Percentiles rank a stretch among this genome's conserved stretches.
phyloP scores from a whole-genome alignment of 345 rosid genomes.

The Murraya koenigii region DNA sequence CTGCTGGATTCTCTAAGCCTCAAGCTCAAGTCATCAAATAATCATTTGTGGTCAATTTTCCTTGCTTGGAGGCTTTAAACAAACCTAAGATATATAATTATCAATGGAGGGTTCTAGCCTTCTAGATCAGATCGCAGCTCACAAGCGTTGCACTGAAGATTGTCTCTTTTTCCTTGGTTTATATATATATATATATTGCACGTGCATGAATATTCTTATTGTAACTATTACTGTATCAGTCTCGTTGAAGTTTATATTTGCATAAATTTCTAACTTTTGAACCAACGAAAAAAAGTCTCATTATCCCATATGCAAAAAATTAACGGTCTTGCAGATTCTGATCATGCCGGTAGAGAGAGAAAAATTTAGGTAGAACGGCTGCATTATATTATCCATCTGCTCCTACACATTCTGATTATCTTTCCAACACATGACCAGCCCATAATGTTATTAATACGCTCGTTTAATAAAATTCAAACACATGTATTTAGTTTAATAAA shows the following conservation, averaged over 20 bases:
- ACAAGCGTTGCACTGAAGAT: background rate
- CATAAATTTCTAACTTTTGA: background rate
- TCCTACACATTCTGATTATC: too few relatives aligned
- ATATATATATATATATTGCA: background rate
- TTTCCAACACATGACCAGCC: too few relatives aligned
- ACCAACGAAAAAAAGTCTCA: background rate
- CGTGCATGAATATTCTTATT: background rate
- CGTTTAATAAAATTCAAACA: too few relatives aligned
- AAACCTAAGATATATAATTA: background rate
- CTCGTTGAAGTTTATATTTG: background rate
- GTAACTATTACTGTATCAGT: too few relatives aligned
- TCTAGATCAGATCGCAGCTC: background rate
- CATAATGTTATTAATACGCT: too few relatives aligned
- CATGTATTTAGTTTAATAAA: too few relatives aligned
- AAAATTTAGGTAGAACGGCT: too few relatives aligned
- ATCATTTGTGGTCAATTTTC: background rate
- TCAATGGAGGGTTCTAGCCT: background rate
- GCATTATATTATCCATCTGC: too few relatives aligned
- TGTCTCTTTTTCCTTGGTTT: background rate
- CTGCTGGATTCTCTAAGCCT: background rate
- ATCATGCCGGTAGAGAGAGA: background rate
- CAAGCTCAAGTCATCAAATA: background rate
- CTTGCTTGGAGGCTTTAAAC: background rate
- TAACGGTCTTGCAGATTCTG: background rate
- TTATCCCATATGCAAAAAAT: too few relatives aligned